Conservation (phyloP, 2,329 filamentous ascomycete genomes). For the Lecanicillium sp. region DNA sequence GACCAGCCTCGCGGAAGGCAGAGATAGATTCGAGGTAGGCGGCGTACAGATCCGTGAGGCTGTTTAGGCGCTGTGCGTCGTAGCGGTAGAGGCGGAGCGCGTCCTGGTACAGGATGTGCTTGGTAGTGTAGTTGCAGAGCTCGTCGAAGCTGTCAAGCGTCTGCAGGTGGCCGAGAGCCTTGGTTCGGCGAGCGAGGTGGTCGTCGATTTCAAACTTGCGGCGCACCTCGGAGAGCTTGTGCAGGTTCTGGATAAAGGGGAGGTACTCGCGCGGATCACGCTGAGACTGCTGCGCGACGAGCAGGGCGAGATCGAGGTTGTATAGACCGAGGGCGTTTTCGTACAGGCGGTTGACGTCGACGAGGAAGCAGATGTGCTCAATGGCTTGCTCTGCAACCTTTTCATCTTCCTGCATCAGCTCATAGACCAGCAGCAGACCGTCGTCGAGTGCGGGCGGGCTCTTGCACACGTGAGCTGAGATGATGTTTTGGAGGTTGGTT, state of each 20-base stretch:
- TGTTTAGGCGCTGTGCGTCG: slow-evolving; percentile 55
- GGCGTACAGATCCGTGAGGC: slow-evolving; percentile 73
- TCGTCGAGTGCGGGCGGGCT: slow-evolving; percentile 82
- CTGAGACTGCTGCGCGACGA: slow-evolving; percentile 93
- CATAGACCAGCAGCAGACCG: slow-evolving; percentile 70
- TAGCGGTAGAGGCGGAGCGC: slow-evolving; percentile 82
- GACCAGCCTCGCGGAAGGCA: slow-evolving; percentile 75
- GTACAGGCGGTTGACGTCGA: slow-evolving; percentile 86
- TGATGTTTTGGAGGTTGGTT: slow-evolving; percentile 77
- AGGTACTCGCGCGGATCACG: slow-evolving; percentile 93
- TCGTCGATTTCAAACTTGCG: slow-evolving; percentile 84
- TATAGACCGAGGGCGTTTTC: slow-evolving; percentile 87
- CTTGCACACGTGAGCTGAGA: slow-evolving; percentile 94
- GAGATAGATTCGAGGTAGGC: slow-evolving; percentile 67
- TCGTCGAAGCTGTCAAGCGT: slow-evolving; percentile 69
- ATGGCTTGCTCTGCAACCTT: slow-evolving; percentile 79
- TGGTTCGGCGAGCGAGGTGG: slow-evolving; percentile 66
- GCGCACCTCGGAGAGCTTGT: slow-evolving; percentile 62
- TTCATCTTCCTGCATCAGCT: slow-evolving; percentile 59
- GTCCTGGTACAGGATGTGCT: slow-evolving; percentile 70
- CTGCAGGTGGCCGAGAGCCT: slow-evolving; percentile 73
- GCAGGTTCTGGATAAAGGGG: slow-evolving; percentile 83
- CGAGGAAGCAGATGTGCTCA: slow-evolving; percentile 95
- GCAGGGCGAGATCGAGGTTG: slow-evolving; percentile 78
- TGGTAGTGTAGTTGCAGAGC: slow-evolving; percentile 67